These are phyloP conservation scores for Blastobotrys chiropterorum DNA, from an alignment of 805 yeast species.

Conservation along the genomic window DNA sequence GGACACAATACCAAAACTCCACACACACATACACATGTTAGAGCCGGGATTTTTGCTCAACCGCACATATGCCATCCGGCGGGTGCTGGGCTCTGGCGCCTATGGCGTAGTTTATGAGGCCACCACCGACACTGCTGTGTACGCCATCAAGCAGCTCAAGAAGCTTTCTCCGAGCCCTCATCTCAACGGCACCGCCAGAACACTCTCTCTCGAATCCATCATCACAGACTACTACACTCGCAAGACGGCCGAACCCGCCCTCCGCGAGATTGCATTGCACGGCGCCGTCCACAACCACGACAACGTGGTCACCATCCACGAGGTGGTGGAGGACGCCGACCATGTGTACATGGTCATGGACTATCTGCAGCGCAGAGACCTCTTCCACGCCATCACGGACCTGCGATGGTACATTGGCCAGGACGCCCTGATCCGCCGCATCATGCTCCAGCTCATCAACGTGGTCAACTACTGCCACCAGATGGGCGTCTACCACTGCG, in stretches of 20 bases:
- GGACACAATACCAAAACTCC: background rate
- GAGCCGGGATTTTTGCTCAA: background rate
- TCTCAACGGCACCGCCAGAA: background rate
- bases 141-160: too few relatives aligned
- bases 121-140: too few relatives aligned
- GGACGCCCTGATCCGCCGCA: conserved; percentile 49
- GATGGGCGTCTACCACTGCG: conserved; percentile 78
- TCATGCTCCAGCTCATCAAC: conserved; percentile 65
- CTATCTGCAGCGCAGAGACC: conserved; percentile 70
- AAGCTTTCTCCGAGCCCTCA: too few relatives aligned
- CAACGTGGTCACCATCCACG: conserved; percentile 64
- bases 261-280: conserved; percentile 61
- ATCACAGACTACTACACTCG: background rate
- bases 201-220: conserved; percentile 19
- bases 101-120: conserved; percentile 77
- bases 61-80: background rate
- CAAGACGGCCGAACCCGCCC: conserved; percentile 21
- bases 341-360: conserved; percentile 72
- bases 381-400: conserved; percentile 74
- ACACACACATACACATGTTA: background rate
- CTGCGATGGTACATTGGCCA: conserved; percentile 43
- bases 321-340: conserved; percentile 54
- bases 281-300: conserved; percentile 70
- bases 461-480: conserved; percentile 77
- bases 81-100: conserved; percentile 78